These are phyloP conservation scores for Dissophora globulifera DNA, from an alignment of 192 early-diverging fungal species.

Conservation along the genomic window DNA sequence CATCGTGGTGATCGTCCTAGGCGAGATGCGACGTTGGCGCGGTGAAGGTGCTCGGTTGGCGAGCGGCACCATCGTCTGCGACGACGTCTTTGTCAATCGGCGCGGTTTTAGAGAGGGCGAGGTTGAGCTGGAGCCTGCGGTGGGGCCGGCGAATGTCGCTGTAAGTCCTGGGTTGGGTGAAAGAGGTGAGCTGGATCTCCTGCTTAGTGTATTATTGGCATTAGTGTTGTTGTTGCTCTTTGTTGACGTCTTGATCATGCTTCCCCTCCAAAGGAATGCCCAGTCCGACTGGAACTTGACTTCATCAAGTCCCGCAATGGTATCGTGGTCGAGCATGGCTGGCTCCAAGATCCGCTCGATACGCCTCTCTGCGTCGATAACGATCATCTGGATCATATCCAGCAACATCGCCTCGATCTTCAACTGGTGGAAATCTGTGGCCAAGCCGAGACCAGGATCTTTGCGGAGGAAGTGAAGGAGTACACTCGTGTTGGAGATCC, in stretches of 20 bases:
- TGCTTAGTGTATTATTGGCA: slow-evolving; percentile 17
- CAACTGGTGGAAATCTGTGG: slow-evolving; percentile 79
- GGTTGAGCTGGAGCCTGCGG: slow-evolving; percentile 3
- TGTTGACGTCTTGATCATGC: slow-evolving; percentile 37
- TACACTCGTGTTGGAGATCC: slow-evolving; percentile 87
- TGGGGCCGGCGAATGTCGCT: slow-evolving; percentile 14
- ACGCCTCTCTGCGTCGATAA: slow-evolving; percentile 70
- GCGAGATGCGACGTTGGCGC: slow-evolving; percentile 60
- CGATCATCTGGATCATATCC: slow-evolving; percentile 73
- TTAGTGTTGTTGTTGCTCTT: slow-evolving; percentile 13
- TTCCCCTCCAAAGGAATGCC: slow-evolving; percentile 63
- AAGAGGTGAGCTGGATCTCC: slow-evolving; percentile 29
- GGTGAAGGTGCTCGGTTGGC: slow-evolving; percentile 47
- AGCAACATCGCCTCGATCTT: slow-evolving; percentile 84
- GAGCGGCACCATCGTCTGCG: slow-evolving; percentile 23
- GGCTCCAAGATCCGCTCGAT: slow-evolving; percentile 74
- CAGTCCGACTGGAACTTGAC: slow-evolving; percentile 70
- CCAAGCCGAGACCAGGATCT: slow-evolving; percentile 77
- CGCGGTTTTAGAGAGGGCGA: slow-evolving; percentile 17
- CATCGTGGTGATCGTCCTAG: slow-evolving; percentile 77
- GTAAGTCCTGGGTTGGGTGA: slow-evolving; percentile 29
- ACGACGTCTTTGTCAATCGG: slow-evolving; percentile 30
- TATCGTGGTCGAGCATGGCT: slow-evolving; percentile 75
- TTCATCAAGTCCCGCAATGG: slow-evolving; percentile 72
- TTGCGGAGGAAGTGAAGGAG: slow-evolving; percentile 89